Base-by-base conservation (phyloP, 2,329 filamentous ascomycete genomes). In the Aspergillus sergii region DNA sequence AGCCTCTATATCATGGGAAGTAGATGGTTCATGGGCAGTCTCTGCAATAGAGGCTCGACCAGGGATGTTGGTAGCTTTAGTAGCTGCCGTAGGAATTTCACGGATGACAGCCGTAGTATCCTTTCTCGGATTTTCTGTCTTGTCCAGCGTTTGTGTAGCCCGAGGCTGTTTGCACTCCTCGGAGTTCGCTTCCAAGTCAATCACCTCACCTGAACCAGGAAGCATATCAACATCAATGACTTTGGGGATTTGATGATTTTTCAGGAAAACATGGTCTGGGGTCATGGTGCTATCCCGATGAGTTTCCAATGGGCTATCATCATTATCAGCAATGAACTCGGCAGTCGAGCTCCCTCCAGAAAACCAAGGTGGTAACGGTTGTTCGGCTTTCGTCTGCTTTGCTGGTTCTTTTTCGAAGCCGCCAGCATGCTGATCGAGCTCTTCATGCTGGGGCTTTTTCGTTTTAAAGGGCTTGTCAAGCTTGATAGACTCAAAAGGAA, bases 401-500 rank as follows among this genome's bases (percentile, higher is more conserved):
- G 68, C 66, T 23, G 69, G 62, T 26, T 84, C 82, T 66, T 82
- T 86, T 60, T 90, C 85, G 70, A 93, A 92, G 0, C 90, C 91
- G 26, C 90, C 90, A 43, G 86, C 58, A 80, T 80, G 67, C 77
- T 83, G 71, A 81, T 81, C 80, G 80, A 83, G 69, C 81, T 86
- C 76, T 81, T 85, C 75, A 79, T 84, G 32, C 80, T 82, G 16
- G 81, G 75, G 41, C 39, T 68, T 55, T 14, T 70, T 58, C 34
- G 65, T 55, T 41, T 67, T 81, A 1, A 83, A 85, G 2, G 86
- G 89, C 58, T 86, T 89, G 51, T 91, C 88, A 1, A 97, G 83
- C 72, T 93, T 85, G 8, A 90, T 79, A 57, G 85, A 94, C 69
- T 97, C 93, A 72, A 99, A 99, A 0, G 95, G 95, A 6, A 99